phyloP scores from a whole-genome alignment of 257 asterid genomes.

The Nyctanthes arbortristis region DNA sequence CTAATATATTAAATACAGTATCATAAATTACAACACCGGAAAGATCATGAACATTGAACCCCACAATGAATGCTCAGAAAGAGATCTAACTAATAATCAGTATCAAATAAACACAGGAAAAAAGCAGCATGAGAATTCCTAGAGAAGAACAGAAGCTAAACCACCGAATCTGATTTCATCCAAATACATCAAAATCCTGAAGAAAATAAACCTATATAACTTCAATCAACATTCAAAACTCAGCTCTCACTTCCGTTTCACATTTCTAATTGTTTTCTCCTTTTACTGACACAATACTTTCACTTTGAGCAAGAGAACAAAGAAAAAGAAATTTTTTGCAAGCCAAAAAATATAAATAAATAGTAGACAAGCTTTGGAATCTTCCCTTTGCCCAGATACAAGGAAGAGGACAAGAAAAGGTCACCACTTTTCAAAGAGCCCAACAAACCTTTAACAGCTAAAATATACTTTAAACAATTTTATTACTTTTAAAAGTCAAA shows the following conservation, averaged over 20 bases:
- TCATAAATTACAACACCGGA: background rate
- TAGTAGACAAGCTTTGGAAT: background rate
- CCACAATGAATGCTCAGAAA: background rate
- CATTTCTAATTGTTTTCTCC: background rate
- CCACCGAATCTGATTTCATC: no score
- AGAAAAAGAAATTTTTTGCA: no score
- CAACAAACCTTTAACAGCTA: background rate
- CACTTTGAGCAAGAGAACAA: no score
- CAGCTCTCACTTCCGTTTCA: background rate
- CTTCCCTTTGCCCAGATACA: background rate
- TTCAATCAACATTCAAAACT: background rate
- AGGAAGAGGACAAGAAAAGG: background rate
- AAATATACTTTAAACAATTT: background rate
- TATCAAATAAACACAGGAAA: background rate
- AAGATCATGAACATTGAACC: background rate
- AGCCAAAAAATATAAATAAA: no score
- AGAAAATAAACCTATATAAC: background rate
- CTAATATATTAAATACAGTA: background rate
- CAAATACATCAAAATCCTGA: no score
- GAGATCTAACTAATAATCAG: background rate
- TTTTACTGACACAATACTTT: background rate
- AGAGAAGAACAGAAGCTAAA: background rate
- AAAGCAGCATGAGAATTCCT: background rate
- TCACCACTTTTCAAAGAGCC: conserved; percentile 2
- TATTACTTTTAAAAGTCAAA: background rate